A percentile compares a stretch with the other conserved stretches of the same genome.
Conservation (phyloP, 73 alveolate genomes). For the Symbiodinium natans region DNA sequence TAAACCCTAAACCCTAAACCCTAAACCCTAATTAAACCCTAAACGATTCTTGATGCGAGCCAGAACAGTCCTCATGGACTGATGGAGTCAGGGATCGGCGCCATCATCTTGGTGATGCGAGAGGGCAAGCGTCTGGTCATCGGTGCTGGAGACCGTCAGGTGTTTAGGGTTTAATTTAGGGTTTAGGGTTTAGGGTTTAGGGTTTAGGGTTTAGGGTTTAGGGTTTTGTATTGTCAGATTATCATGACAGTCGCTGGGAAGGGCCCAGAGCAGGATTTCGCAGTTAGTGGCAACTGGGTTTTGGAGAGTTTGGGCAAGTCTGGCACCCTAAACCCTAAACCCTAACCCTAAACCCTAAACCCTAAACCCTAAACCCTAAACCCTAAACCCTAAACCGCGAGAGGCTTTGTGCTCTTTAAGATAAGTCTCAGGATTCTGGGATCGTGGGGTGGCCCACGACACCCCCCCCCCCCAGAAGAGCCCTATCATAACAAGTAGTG, state of each 20-base stretch:
- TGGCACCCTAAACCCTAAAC: too few relatives aligned
- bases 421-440: background rate
- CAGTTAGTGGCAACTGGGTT: too few relatives aligned
- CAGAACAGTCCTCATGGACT: background rate
- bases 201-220: background rate
- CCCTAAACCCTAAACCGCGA: background rate
- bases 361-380: background rate
- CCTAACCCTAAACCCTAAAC: background rate
- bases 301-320: too few relatives aligned
- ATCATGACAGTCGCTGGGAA: too few relatives aligned
- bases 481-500: background rate
- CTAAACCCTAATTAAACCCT: background rate
- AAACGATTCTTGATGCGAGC: background rate
- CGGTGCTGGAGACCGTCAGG: background rate
- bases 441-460: too few relatives aligned
- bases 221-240: background rate
- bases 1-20: background rate
- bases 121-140: background rate
- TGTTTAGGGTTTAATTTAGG: background rate
- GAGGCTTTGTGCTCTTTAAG: background rate
- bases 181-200: background rate
- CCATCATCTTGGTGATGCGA: too few relatives aligned
- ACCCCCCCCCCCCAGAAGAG: background rate
- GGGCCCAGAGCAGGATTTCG: too few relatives aligned
- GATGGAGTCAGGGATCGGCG: background rate